phyloP scores from a whole-genome alignment of 2,329 filamentous ascomycete genomes.

The Trichoderma cornu-damae region DNA sequence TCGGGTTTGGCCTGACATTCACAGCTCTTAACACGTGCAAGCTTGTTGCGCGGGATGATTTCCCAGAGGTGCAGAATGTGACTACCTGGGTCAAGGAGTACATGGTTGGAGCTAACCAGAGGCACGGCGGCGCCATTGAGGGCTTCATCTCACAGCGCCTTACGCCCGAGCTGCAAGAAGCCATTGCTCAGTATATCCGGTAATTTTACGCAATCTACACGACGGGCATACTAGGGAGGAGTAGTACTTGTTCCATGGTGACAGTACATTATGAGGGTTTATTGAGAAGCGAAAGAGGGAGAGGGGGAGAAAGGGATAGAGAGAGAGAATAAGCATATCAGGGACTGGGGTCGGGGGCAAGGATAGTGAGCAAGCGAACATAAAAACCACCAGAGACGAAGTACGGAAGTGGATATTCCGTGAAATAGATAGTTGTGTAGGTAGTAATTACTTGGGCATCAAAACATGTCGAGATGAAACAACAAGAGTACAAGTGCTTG shows the following conservation, averaged over 20 bases:
- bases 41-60: constrained; percentile 68
- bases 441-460: background rate
- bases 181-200: constrained; percentile 48
- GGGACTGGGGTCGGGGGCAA: background rate
- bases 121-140: constrained; percentile 65
- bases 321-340: background rate
- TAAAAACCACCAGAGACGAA: background rate
- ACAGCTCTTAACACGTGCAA: constrained; percentile 90
- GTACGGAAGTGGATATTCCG: background rate
- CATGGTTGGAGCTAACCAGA: constrained; percentile 69
- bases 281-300: background rate
- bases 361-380: background rate
- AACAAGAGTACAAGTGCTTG: background rate
- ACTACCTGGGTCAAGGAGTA: constrained; percentile 79
- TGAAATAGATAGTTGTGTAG: constrained; percentile 8
- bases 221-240: background rate
- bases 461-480: background rate
- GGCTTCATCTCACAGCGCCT: constrained; percentile 69
- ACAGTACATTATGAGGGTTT: background rate
- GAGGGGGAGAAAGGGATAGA: no score
- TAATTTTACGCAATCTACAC: constrained; percentile 24
- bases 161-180: constrained; percentile 52
- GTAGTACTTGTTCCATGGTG: background rate
- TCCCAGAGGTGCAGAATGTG: constrained; percentile 76
- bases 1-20: constrained; percentile 91